phyloP scores from a whole-genome alignment of 176 grass and related monocot species.

The Eleusine indica region DNA sequence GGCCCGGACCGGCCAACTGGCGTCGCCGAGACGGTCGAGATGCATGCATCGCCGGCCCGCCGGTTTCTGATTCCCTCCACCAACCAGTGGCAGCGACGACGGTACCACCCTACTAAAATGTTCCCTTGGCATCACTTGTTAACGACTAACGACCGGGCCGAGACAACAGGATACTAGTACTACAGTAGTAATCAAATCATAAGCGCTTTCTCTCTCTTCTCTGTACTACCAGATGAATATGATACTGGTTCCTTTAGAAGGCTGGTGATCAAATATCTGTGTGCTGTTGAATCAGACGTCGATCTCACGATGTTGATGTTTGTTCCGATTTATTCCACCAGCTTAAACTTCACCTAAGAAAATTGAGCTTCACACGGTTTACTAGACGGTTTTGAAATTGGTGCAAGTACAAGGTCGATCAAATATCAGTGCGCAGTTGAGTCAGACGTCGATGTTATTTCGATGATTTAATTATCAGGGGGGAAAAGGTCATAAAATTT shows the following conservation, averaged over 20 bases:
- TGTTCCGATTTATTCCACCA: no score
- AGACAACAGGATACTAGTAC: neutral
- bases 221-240: neutral
- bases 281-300: neutral
- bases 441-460: no score
- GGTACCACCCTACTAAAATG: neutral
- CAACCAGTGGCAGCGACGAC: neutral
- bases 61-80: slow-evolving; percentile 14
- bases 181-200: neutral
- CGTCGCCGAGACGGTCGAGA: neutral
- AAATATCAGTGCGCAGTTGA: no score
- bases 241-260: neutral
- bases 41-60: neutral
- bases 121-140: neutral
- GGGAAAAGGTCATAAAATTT: no score
- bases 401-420: no score
- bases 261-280: neutral
- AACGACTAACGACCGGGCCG: neutral
- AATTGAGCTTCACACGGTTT: no score
- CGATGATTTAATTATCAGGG: no score
- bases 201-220: neutral
- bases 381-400: no score
- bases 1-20: slow-evolving; percentile 22
- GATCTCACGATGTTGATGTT: neutral
- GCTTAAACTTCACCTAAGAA: neutral